These are phyloP conservation scores for Neolentinus lepideus DNA, from an alignment of 1,284 basidiomycete genomes.

Conservation along the genomic window DNA sequence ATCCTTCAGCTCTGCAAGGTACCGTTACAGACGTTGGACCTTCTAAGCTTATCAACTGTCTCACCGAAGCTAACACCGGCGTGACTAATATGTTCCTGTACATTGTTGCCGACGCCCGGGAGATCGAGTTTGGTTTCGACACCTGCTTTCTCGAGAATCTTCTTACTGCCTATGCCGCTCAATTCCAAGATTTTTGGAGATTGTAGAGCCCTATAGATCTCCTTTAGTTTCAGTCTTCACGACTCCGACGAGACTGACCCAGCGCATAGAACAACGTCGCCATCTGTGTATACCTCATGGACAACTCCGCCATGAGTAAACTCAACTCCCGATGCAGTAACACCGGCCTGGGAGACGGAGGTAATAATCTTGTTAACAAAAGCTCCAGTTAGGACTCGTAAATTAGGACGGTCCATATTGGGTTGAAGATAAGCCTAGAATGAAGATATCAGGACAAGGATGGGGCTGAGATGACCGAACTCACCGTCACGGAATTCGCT, in stretches of 20 bases:
- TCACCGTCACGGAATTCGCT: conserved; percentile 20
- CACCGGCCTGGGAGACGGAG: neutral
- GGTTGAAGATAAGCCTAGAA: conserved; percentile 20
- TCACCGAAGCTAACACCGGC: conserved; percentile 20
- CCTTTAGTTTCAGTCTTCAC: conserved; percentile 20
- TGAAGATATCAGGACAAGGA: neutral
- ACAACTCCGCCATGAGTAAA: conserved; percentile 17
- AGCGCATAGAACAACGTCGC: conserved; percentile 35
- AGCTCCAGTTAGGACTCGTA: conserved; percentile 14
- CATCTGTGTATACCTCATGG: conserved; percentile 13
- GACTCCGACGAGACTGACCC: conserved; percentile 18
- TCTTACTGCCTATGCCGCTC: conserved; percentile 38
- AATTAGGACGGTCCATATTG: conserved; percentile 13
- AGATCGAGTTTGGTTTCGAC: conserved; percentile 32
- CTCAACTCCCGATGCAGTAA: conserved; percentile 16
- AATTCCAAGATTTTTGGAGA: conserved; percentile 41
- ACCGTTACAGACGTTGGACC: neutral
- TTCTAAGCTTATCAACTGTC: neutral
- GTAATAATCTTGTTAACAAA: conserved; percentile 11
- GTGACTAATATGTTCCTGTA: conserved; percentile 35
- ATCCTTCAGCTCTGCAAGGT: conserved; percentile 20
- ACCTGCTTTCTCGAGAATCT: conserved; percentile 30
- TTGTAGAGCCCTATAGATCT: conserved; percentile 27
- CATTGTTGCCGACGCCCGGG: conserved; percentile 42
- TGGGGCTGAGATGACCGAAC: neutral